Base-by-base conservation (phyloP, 306 rosid genomes). In the Vigna nakashimae region DNA sequence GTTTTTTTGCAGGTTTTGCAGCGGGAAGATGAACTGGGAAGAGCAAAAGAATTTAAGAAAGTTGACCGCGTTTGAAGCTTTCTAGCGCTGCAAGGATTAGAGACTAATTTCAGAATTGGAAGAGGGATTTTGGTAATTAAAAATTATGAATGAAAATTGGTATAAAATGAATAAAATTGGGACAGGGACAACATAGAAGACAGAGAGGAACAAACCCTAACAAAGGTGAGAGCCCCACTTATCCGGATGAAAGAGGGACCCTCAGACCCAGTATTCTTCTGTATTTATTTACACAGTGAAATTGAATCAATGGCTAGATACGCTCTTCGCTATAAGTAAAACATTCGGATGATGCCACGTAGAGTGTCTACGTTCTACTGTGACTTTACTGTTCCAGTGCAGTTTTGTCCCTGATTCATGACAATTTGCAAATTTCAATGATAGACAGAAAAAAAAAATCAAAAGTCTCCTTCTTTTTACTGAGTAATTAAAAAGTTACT, bases 211-310 rank as follows among this genome's bases (percentile, higher is more conserved):
- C 91, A 82, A 91, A 89, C 91, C 97, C 95, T 88, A 87, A 81
- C 86, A 40, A 82, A 57, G 85, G 82, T 71, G 71, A 40, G 69
- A 80, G 85, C 90, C 95, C 93, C 98, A 89, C 97, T 85, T 88
- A 80, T 85, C 82, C 87, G 72, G n/a, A 22, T 43, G 50, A 24
- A 79, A 55, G 89, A 24, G 93, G 97, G 98, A 38, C 91, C 97
- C 89, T 38, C 84, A 12, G 40, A 12, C 55, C 22, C 15, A 6
- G n/a, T 8, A 6, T 8, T 28, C 73, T 51, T 28, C 73, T 51
- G 78, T 56, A 77, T 83, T 62, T 85, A 81, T 80, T 64, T 80
- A 50, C 70, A 72, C 46, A 28, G 40, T 82, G 45, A 53, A 73
- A 24, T 72, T 9, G 20, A 22, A 79, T 87, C 65, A 65, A 84